Percentiles rank a stretch among this genome's conserved stretches.
These are phyloP conservation scores for Cymbidium sinense DNA, from an alignment of 106 monocot species.

Conservation along the genomic window DNA sequence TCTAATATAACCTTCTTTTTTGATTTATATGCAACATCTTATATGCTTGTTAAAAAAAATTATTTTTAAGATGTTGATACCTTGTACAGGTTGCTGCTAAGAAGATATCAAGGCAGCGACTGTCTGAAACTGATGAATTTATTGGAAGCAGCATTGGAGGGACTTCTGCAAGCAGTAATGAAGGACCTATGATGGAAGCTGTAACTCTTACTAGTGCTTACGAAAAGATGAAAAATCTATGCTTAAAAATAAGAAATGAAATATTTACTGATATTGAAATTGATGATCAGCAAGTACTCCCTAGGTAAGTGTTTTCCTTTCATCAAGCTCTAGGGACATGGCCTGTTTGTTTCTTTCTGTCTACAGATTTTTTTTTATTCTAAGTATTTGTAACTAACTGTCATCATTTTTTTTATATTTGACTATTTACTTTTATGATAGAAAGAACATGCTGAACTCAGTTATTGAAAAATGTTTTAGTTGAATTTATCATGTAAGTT, in stretches of 20 bases:
- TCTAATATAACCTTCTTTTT: neutral
- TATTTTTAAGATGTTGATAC: neutral
- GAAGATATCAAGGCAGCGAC: constrained; percentile 70
- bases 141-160: constrained; percentile 47
- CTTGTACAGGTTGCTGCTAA: constrained; percentile 68
- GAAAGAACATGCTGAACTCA: too few relatives aligned
- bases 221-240: constrained; percentile 72
- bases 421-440: too few relatives aligned
- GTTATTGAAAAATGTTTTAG: too few relatives aligned
- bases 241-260: constrained; percentile 82
- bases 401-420: neutral
- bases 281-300: constrained; percentile 79
- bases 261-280: constrained; percentile 92
- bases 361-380: neutral
- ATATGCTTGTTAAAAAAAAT: neutral
- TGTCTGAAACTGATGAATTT: constrained; percentile 87
- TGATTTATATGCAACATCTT: neutral
- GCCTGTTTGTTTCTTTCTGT: too few relatives aligned
- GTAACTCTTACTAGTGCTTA: constrained; percentile 60
- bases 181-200: constrained; percentile 41
- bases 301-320: constrained; percentile 40
- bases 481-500: too few relatives aligned
- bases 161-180: constrained; percentile 35
- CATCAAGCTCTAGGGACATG: neutral
- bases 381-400: neutral